A percentile compares a stretch with the other conserved stretches of the same genome.
Evolutionary conservation across 352 stramenopile genomes (phyloP).

Genomic region (Phytophthora boehmeriae): DNA sequence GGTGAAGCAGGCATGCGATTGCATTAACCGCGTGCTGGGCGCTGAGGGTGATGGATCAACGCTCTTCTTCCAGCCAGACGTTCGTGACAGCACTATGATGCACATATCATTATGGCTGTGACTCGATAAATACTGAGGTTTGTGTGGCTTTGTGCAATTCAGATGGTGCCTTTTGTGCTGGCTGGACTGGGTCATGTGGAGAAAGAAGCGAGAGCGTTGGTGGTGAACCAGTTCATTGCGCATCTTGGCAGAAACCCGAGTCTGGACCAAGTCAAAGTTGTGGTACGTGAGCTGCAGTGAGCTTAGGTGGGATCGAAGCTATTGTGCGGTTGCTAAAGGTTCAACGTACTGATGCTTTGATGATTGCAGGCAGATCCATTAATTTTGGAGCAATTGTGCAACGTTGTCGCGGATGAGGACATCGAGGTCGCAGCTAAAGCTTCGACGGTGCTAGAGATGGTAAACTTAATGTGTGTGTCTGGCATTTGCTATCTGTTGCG

Average conservation of each 20-base stretch:
- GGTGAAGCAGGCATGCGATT: slow-evolving; percentile 76
- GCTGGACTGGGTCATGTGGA: slow-evolving; percentile 73
- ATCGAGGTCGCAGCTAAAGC: slow-evolving; percentile 73
- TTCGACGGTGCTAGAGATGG: slow-evolving; percentile 63
- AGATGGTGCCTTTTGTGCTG: slow-evolving; percentile 80
- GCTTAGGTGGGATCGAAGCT: too few species aligned
- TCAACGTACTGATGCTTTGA: slow-evolving; percentile 12
- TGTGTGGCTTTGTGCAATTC: not conserved
- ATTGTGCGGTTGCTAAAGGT: not conserved
- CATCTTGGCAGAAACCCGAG: slow-evolving; percentile 63
- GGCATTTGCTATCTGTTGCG: not conserved
- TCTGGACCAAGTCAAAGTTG: slow-evolving; percentile 47
- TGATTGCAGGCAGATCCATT: slow-evolving; percentile 46
- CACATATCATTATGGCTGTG: not conserved
- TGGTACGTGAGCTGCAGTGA: slow-evolving; percentile 41
- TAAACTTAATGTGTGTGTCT: slow-evolving; percentile 21
- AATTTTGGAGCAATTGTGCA: slow-evolving; percentile 65
- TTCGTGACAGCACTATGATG: slow-evolving; percentile 12
- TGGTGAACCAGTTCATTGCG: slow-evolving; percentile 72
- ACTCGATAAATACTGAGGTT: not conserved
- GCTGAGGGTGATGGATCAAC: slow-evolving; percentile 49
- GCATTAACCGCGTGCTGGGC: slow-evolving; percentile 77
- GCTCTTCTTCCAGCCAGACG: slow-evolving; percentile 80
- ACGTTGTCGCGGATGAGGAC: slow-evolving; percentile 69
- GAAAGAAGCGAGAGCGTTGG: slow-evolving; percentile 60